Conservation (phyloP, 2,329 filamentous ascomycete genomes). For the Sphaceloma murrayae region DNA sequence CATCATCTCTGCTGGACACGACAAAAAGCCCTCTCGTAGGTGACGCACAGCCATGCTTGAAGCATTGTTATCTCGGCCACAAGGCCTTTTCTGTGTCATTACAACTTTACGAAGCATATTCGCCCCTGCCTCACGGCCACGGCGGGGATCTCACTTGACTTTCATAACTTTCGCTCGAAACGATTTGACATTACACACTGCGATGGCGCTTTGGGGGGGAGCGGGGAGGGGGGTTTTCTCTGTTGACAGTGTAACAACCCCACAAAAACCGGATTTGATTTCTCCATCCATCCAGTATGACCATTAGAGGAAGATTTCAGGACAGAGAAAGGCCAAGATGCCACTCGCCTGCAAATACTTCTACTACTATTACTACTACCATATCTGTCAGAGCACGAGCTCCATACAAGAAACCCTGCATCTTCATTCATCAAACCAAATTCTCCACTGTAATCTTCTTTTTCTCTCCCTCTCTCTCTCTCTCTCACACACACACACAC, state of each 20-base stretch:
- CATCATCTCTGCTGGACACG: constrained; percentile 12
- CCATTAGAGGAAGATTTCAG: constrained; percentile 1
- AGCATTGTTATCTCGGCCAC: constrained; percentile 6
- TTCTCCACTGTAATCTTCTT: no score
- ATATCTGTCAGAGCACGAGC: no score
- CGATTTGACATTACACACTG: constrained; percentile 16
- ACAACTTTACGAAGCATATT: constrained; percentile 12
- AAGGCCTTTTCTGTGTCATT: constrained; percentile 11
- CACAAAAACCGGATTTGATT: no score
- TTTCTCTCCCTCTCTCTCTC: no score
- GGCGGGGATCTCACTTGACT: no score
- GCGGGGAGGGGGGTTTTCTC: no score
- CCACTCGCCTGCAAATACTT: constrained; percentile 12
- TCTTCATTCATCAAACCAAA: constrained; percentile 10
- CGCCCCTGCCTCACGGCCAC: no score
- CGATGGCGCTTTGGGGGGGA: constrained; percentile 12
- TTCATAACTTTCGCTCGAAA: constrained; percentile 14
- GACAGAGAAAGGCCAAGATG: constrained; percentile 1
- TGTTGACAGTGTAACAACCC: background rate
- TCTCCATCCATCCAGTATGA: no score
- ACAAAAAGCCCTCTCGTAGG: constrained; percentile 1
- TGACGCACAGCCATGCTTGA: constrained; percentile 12
- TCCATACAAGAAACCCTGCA: no score
- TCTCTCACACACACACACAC: no score
- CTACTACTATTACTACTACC: constrained; percentile 2